A percentile compares a stretch with the other conserved stretches of the same genome.
phyloP scores from a whole-genome alignment of 345 rosid species.

The Salix brachista region DNA sequence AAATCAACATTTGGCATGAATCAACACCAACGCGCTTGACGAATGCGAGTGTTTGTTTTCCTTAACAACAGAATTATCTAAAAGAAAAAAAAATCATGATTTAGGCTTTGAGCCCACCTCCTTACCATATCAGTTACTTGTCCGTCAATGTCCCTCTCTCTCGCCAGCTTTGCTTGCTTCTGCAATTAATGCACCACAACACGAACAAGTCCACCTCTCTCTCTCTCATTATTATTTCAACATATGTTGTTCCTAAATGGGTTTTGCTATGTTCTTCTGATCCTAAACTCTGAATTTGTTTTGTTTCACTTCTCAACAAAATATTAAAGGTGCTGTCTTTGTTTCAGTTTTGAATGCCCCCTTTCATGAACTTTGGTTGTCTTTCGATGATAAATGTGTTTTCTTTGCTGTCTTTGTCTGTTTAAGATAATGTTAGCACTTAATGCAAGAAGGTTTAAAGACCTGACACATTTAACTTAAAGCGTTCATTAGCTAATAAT shows the following conservation, averaged over 20 bases:
- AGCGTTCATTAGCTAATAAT: not conserved
- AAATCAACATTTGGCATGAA: not conserved
- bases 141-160: not conserved
- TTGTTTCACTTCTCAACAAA: not conserved
- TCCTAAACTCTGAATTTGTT: not conserved
- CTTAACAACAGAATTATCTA: not conserved
- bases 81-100: not conserved
- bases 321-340: constrained; percentile 13
- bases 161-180: constrained; percentile 8
- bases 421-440: not conserved
- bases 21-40: not conserved
- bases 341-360: not conserved
- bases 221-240: not conserved
- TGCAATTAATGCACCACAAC: constrained; percentile 20
- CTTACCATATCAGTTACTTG: not conserved
- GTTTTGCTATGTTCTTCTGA: not conserved
- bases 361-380: not conserved
- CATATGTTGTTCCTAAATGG: not conserved
- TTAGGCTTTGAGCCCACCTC: not conserved
- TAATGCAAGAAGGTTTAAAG: not conserved
- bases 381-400: not conserved
- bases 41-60: not conserved
- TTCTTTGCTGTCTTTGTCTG: not conserved
- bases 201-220: not conserved
- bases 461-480: not conserved